A percentile compares a stretch with the other conserved stretches of the same genome.
Evolutionary conservation across 163 green algal species (phyloP).

Genomic region (Volvox carteri): DNA sequence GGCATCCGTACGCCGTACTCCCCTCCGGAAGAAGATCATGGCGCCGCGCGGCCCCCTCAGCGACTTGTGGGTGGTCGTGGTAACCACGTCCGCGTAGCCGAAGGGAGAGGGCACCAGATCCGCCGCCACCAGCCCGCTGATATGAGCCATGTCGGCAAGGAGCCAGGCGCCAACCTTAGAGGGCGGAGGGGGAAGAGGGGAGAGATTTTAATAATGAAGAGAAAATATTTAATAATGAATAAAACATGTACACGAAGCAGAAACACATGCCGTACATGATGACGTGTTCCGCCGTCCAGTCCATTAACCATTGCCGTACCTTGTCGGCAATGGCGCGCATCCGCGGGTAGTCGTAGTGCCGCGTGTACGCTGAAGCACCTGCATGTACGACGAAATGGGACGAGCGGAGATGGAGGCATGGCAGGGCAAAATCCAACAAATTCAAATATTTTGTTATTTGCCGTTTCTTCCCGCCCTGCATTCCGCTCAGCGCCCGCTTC

Average conservation of each 20-base stretch:
- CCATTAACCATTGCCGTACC: conserved; percentile 45
- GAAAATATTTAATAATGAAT: neutral
- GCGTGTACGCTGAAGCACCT: conserved; percentile 95
- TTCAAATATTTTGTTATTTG: too few species aligned
- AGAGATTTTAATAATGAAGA: neutral
- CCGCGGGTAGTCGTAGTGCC: conserved; percentile 96
- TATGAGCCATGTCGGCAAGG: conserved; percentile 99
- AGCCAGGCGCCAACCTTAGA: conserved; percentile 77
- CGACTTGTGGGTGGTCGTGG: conserved; percentile 99
- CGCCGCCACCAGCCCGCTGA: conserved; percentile 93
- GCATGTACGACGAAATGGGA: conserved; percentile 34
- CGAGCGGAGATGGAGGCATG: too few species aligned
- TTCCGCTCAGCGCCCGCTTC: too few species aligned
- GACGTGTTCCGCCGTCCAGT: neutral
- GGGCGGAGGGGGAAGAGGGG: neutral
- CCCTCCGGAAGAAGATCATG: conserved; percentile 98
- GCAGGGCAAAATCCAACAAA: too few species aligned
- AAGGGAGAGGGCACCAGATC: conserved; percentile 96
- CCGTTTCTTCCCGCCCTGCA: neutral
- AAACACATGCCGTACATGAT: neutral
- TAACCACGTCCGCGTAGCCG: conserved; percentile 97
- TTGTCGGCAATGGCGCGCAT: conserved; percentile 93
- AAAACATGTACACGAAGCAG: neutral
- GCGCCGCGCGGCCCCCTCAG: conserved; percentile 95
- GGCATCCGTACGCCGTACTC: conserved; percentile 82